Percentiles rank a stretch among this genome's conserved stretches.
phyloP scores from a whole-genome alignment of 495 filamentous ascomycete genomes.

The Podospora conica region DNA sequence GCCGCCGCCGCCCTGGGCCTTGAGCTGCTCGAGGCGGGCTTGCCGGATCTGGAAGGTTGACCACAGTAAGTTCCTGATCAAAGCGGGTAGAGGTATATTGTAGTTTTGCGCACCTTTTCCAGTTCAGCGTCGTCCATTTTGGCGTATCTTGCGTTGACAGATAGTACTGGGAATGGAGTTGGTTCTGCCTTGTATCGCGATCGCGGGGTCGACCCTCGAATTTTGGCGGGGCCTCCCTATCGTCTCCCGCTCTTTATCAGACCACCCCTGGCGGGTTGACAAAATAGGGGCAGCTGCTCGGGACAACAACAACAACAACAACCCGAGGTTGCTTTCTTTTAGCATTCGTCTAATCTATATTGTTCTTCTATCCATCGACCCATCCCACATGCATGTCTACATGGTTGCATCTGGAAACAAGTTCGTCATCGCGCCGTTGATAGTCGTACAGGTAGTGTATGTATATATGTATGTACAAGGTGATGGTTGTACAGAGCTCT shows the following conservation, averaged over 20 bases:
- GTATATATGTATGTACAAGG: background rate
- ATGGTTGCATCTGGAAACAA: background rate
- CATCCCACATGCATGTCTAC: background rate
- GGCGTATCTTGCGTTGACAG: background rate
- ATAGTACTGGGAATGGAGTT: background rate
- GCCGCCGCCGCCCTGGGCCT: conserved; percentile 54
- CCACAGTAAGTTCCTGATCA: background rate
- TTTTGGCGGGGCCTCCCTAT: conserved; percentile 13
- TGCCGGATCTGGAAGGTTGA: conserved; percentile 62
- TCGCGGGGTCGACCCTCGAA: conserved; percentile 19
- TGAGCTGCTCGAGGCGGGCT: conserved; percentile 86
- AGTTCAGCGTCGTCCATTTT: conserved; percentile 82
- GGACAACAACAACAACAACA: background rate
- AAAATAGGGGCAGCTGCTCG: background rate
- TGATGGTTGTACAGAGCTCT: background rate
- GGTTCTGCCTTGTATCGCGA: conserved; percentile 1
- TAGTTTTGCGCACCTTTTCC: conserved; percentile 55
- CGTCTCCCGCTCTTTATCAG: background rate
- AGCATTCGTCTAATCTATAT: background rate
- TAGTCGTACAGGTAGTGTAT: conserved; percentile 1
- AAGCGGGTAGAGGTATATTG: background rate
- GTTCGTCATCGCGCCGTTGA: background rate
- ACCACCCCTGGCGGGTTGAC: background rate
- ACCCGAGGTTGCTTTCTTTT: no score
- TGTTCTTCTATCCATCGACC: background rate